These are phyloP conservation scores for Zygotorulaspora sp. DNA, from an alignment of 805 yeast genomes.

Conservation along the genomic window DNA sequence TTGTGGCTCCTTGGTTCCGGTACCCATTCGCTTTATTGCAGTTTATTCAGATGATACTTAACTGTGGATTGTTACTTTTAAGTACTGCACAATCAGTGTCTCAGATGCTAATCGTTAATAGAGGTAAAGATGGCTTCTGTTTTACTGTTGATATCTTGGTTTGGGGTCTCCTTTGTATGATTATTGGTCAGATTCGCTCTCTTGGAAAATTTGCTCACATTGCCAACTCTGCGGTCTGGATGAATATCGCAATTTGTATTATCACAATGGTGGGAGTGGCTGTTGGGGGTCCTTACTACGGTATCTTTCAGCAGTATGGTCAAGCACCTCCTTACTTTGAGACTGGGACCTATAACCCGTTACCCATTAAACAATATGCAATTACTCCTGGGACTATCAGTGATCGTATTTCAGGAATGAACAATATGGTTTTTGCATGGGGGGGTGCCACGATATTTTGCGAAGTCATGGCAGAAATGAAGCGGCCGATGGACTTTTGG, in stretches of 20 bases:
- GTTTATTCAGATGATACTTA: conserved; percentile 41
- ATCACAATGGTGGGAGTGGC: conserved; percentile 44
- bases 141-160: conserved; percentile 40
- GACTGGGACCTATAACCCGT: conserved; percentile 11
- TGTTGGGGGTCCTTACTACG: conserved; percentile 35
- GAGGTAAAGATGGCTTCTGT: conserved; percentile 34
- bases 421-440: conserved; percentile 46
- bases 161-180: conserved; percentile 43
- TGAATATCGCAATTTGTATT: conserved; percentile 42
- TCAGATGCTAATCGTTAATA: conserved; percentile 32
- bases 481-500: conserved; percentile 46
- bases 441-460: conserved; percentile 50
- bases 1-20: conserved; percentile 27
- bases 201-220: conserved; percentile 39
- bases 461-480: conserved; percentile 47
- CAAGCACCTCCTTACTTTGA: conserved; percentile 14
- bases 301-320: conserved; percentile 24
- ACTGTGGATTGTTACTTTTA: conserved; percentile 41
- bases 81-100: conserved; percentile 42
- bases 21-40: conserved; percentile 32
- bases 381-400: conserved; percentile 30
- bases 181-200: conserved; percentile 40
- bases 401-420: conserved; percentile 37
- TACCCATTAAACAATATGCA: conserved; percentile 23
- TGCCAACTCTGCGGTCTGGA: conserved; percentile 46